A percentile compares a stretch with the other conserved stretches of the same genome.
Evolutionary conservation across 495 filamentous ascomycete genomes (phyloP).

Genomic region (Aspergillus cristatus): DNA sequence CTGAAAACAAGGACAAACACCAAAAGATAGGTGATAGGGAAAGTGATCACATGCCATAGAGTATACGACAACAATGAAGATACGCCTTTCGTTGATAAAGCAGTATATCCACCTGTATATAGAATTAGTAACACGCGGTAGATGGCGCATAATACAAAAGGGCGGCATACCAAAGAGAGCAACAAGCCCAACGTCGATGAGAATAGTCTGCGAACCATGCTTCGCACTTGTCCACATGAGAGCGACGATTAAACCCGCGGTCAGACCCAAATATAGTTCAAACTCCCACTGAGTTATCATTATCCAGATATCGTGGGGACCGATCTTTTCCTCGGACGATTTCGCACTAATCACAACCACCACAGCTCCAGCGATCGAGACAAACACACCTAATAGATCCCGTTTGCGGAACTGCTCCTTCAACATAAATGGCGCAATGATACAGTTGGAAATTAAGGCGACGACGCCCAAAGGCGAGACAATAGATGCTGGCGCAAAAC

Average conservation of each 20-base stretch:
- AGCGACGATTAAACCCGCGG: constrained; percentile 56
- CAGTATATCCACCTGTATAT: constrained; percentile 76
- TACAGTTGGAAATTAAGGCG: constrained; percentile 87
- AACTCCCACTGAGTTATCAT: constrained; percentile 87
- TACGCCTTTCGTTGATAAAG: constrained; percentile 90
- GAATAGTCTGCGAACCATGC: constrained; percentile 74
- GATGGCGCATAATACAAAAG: background rate
- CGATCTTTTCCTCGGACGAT: constrained; percentile 79
- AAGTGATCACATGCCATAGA: constrained; percentile 77
- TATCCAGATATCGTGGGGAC: constrained; percentile 80
- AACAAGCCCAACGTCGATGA: constrained; percentile 89
- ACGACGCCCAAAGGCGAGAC: constrained; percentile 96
- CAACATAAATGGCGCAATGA: constrained; percentile 88
- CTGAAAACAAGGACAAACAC: constrained; percentile 67
- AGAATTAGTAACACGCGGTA: constrained; percentile 9
- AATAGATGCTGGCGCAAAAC: constrained; percentile 96
- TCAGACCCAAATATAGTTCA: constrained; percentile 78
- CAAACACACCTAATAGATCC: constrained; percentile 81
- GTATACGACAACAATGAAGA: constrained; percentile 88
- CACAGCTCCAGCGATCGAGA: constrained; percentile 81
- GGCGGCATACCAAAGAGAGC: constrained; percentile 70
- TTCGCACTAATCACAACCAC: constrained; percentile 90
- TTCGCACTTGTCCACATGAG: constrained; percentile 74
- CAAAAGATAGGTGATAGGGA: constrained; percentile 82
- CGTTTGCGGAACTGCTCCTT: constrained; percentile 78